Percentiles rank a stretch among this genome's conserved stretches.
Evolutionary conservation across 495 filamentous ascomycete genomes (phyloP).

Genomic region (Staphylotrichum longicolle): DNA sequence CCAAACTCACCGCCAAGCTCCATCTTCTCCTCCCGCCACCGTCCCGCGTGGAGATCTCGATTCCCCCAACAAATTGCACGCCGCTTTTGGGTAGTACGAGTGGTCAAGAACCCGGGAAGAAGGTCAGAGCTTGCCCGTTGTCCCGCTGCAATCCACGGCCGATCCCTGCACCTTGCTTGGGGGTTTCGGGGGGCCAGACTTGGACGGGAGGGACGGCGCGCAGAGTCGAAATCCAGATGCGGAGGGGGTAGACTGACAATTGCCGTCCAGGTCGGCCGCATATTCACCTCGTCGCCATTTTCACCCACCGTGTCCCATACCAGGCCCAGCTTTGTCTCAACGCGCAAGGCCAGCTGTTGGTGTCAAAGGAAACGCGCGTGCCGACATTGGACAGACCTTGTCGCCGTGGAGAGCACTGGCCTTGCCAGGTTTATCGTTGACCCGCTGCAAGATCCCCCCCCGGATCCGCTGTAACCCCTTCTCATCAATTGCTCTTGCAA

Average conservation of each 20-base stretch:
- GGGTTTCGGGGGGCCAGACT: not conserved
- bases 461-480: not conserved
- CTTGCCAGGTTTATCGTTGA: not conserved
- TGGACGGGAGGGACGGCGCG: conserved; percentile 13
- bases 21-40: not conserved
- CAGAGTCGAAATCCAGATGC: not conserved
- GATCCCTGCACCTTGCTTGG: conserved; percentile 9
- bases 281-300: not conserved
- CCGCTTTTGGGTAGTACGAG: conserved; percentile 1
- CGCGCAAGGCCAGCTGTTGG: no score
- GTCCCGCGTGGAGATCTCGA: conserved; percentile 8
- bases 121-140: conserved; percentile 3
- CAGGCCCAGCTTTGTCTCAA: no score
- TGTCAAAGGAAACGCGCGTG: no score
- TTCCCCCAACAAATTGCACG: conserved; percentile 1
- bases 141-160: not conserved
- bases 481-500: conserved; percentile 1
- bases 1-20: not conserved
- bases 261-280: not conserved
- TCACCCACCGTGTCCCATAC: no score
- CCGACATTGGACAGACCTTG: no score
- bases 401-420: not conserved
- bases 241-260: conserved; percentile 1
- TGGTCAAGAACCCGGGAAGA: not conserved
- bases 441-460: not conserved